Evolutionary conservation across 2,329 filamentous ascomycete species (phyloP), one percentile per base, ranked within the genome.

Genomic region (Pseudocercospora crystallina): DNA sequence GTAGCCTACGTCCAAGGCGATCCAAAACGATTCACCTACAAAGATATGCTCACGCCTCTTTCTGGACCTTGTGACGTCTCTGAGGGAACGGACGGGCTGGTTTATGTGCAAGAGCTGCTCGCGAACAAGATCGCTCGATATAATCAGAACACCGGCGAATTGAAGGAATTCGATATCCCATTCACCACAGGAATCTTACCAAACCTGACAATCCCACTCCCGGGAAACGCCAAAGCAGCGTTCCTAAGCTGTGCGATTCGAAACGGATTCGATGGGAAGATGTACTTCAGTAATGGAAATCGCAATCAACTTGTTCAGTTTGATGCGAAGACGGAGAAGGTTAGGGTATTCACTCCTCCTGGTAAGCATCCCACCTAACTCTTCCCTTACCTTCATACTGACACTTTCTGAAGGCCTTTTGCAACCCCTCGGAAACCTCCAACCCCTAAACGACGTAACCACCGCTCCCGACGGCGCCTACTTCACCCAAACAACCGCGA

Each of bases 311-410:
- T 50, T 17, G 51, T 54, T 3, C 46, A 49, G 17, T 43, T 49
- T 43, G 29, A 54, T 30, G 36, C 36, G 2, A 43, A 30, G 9
- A 54, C 46, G 4, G 42, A 43, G 34, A 47, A 41, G 26, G 39
- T 47, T 13, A 39, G 39, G 15, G 47, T 54, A 17, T 50, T 54
- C 47, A 51, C 48, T 10, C 48, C 48, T 7, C 34, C 42, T 12
- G 37, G 3, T 39, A 11, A 39, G 37, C 17, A n/a, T 17, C 3
- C 37, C 11, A 53, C 53, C 17, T 30, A 53, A 10, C 34, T 63
- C 35, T 58, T 62, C 14, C 51, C 55, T 11, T 50, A 53, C 11
- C 60, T 57, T 1, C 38, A 51, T 5, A 59, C 58, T 15, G 53
- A 56, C n/a, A n/a, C n/a, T 15, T 38, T 17, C 15, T 17, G 10